phyloP scores from a whole-genome alignment of 371 early-diverging fungal genomes.

The Mortierella sp. region DNA sequence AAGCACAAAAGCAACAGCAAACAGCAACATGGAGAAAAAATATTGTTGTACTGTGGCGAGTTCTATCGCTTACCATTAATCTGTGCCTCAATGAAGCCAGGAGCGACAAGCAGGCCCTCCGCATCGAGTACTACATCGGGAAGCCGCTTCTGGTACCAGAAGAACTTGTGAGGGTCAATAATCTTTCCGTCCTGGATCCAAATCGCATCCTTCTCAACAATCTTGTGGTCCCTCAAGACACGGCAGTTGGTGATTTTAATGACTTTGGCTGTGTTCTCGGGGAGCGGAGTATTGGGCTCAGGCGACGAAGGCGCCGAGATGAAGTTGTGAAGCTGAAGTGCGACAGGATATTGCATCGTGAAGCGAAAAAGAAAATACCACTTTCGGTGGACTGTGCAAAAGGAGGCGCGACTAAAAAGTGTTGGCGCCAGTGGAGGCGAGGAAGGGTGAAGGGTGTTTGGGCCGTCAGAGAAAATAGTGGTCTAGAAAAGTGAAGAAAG shows the following conservation, averaged over 20 bases:
- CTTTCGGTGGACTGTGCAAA: too few relatives aligned
- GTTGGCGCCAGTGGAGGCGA: neutral
- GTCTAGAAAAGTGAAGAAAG: neutral
- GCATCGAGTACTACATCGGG: slow-evolving; percentile 85
- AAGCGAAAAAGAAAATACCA: too few relatives aligned
- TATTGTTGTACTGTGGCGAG: too few relatives aligned
- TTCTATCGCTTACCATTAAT: slow-evolving; percentile 72
- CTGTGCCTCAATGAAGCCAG: slow-evolving; percentile 90
- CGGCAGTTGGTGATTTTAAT: slow-evolving; percentile 84
- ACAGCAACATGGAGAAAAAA: too few relatives aligned
- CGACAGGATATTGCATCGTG: slow-evolving; percentile 43
- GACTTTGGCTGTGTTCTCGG: slow-evolving; percentile 61
- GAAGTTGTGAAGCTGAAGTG: slow-evolving; percentile 39
- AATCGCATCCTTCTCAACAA: slow-evolving; percentile 77
- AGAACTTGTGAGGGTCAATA: slow-evolving; percentile 78
- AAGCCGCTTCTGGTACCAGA: slow-evolving; percentile 74
- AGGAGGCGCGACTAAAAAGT: neutral
- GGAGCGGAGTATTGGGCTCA: slow-evolving; percentile 36
- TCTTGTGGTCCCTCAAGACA: slow-evolving; percentile 76
- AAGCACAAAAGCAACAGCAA: too few relatives aligned
- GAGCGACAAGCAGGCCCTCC: slow-evolving; percentile 76
- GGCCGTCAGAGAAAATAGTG: neutral
- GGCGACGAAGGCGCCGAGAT: slow-evolving; percentile 38
- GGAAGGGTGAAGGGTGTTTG: too few relatives aligned
- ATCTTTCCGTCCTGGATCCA: slow-evolving; percentile 86